A percentile compares a stretch with the other conserved stretches of the same genome.
These are phyloP conservation scores for Purpureocillium takamizusanense DNA, from an alignment of 2,329 filamentous ascomycete genomes.

Conservation along the genomic window DNA sequence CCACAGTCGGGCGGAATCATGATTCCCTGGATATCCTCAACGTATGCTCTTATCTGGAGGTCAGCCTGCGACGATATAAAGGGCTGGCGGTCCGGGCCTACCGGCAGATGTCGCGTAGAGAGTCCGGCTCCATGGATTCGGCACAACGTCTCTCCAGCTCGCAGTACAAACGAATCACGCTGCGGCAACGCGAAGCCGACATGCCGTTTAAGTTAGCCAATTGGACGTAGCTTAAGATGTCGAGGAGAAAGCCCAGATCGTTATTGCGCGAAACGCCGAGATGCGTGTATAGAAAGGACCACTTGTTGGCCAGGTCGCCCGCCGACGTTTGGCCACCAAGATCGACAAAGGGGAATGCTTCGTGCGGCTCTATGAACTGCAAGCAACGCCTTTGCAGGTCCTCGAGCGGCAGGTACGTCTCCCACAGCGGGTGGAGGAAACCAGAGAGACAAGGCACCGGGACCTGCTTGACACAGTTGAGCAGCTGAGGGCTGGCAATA, in stretches of 20 bases:
- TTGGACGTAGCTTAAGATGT: slow-evolving; percentile 5
- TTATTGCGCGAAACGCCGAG: slow-evolving; percentile 5
- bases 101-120: slow-evolving; percentile 5
- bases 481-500: slow-evolving; percentile 1
- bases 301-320: slow-evolving; percentile 3
- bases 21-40: slow-evolving; percentile 6
- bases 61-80: too few relatives aligned
- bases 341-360: slow-evolving; percentile 6
- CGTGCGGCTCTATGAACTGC: slow-evolving; percentile 5
- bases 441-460: slow-evolving; percentile 4
- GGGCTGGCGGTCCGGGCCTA: neutral
- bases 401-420: slow-evolving; percentile 6
- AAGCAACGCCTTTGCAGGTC: slow-evolving; percentile 1
- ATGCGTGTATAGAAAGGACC: slow-evolving; percentile 5
- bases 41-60: neutral
- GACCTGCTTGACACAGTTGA: slow-evolving; percentile 1
- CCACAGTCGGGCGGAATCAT: neutral
- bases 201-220: slow-evolving; percentile 5
- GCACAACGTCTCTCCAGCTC: slow-evolving; percentile 4
- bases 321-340: slow-evolving; percentile 1
- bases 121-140: slow-evolving; percentile 3
- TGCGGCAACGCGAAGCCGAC: slow-evolving; percentile 1
- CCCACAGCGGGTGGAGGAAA: slow-evolving; percentile 4
- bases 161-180: slow-evolving; percentile 4
- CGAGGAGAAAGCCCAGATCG: slow-evolving; percentile 5